Conservation (phyloP, 2,329 filamentous ascomycete genomes). For the Lizonia empirigonia region DNA sequence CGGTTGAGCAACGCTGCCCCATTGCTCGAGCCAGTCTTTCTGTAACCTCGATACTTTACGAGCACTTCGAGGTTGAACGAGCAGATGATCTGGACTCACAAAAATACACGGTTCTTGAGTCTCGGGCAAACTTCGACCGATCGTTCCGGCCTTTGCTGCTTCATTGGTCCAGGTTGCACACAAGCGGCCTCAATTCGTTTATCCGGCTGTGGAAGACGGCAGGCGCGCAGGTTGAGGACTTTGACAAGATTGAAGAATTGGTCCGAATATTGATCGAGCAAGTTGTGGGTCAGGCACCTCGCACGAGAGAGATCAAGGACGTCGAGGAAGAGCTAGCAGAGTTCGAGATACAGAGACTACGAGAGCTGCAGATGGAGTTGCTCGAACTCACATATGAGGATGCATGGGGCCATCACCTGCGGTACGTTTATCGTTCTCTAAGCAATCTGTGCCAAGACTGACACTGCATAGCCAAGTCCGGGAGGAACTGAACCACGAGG, state of each 20-base stretch:
- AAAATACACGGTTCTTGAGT: constrained; percentile 75
- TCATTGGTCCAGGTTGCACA: constrained; percentile 92
- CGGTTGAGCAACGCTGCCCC: constrained; percentile 76
- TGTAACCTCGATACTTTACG: constrained; percentile 86
- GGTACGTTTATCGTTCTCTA: constrained; percentile 43
- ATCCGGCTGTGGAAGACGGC: constrained; percentile 92
- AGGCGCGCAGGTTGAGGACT: constrained; percentile 81
- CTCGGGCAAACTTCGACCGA: constrained; percentile 78
- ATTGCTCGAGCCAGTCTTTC: constrained; percentile 85
- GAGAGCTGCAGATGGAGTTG: constrained; percentile 91
- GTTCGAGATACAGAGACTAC: constrained; percentile 77
- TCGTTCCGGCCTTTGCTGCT: constrained; percentile 85
- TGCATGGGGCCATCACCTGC: constrained; percentile 88
- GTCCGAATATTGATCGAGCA: constrained; percentile 89
- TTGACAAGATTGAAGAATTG: constrained; percentile 90
- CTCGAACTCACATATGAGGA: constrained; percentile 91
- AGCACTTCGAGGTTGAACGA: constrained; percentile 93
- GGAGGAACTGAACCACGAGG: constrained; percentile 88
- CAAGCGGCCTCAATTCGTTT: constrained; percentile 82
- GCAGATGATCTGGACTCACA: constrained; percentile 79
- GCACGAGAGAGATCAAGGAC: constrained; percentile 83
- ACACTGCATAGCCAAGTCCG: constrained; percentile 69
- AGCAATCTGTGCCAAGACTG: constrained; percentile 21
- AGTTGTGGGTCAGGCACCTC: constrained; percentile 79
- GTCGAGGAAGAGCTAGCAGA: constrained; percentile 88